A percentile compares a stretch with the other conserved stretches of the same genome.
Conservation (phyloP, 192 early-diverging fungal species). For the Diversispora epigaea region DNA sequence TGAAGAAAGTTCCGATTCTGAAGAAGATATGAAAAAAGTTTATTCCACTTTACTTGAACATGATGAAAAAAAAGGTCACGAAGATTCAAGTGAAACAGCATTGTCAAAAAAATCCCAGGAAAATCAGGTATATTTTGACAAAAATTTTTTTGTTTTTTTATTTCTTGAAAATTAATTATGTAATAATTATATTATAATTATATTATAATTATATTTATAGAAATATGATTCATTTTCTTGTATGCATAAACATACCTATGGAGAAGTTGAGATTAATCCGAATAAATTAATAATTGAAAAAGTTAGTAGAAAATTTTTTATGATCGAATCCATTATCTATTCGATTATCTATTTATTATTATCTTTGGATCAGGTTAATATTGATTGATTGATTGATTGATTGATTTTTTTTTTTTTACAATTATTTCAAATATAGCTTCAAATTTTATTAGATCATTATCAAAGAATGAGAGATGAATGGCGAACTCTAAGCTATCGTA, state of each 20-base stretch:
- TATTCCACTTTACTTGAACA: too few relatives aligned
- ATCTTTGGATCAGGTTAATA: not conserved
- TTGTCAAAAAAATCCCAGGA: too few relatives aligned
- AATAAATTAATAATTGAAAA: not conserved
- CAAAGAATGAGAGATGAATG: conserved; percentile 17
- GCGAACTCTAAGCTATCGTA: conserved; percentile 4
- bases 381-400: too few relatives aligned
- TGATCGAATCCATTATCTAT: not conserved
- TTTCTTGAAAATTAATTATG: too few relatives aligned
- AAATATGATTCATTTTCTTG: not conserved
- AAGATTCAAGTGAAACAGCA: too few relatives aligned
- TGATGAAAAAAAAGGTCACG: too few relatives aligned
- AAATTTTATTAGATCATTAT: conserved; percentile 15
- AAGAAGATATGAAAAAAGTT: too few relatives aligned
- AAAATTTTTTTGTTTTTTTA: too few relatives aligned
- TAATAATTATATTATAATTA: too few relatives aligned
- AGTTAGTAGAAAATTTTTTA: not conserved
- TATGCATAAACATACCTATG: not conserved
- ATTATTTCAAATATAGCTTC: not conserved
- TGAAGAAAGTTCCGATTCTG: too few relatives aligned
- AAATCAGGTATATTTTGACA: too few relatives aligned
- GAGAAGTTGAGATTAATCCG: not conserved
- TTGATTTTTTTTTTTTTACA: not conserved
- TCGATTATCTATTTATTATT: not conserved
- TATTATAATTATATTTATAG: too few relatives aligned